Percentiles rank a stretch among this genome's conserved stretches.
These are phyloP conservation scores for Multifurca ochricompacta DNA, from an alignment of 768 basidiomycete species.

Conservation along the genomic window DNA sequence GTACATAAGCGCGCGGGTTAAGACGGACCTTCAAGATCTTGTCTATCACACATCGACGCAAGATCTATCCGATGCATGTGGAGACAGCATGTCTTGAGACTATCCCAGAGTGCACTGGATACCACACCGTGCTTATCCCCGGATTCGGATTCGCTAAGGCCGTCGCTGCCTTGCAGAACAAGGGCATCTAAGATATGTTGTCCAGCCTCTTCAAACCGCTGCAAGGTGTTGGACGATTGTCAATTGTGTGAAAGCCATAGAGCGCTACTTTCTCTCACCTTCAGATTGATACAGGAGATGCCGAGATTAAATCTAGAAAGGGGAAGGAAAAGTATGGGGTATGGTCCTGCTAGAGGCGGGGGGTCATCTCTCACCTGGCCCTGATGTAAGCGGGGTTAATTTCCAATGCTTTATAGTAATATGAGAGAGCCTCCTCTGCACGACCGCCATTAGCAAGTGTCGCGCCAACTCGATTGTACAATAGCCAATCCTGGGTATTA, in stretches of 20 bases:
- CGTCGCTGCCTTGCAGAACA: constrained; percentile 80
- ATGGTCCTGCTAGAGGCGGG: background rate
- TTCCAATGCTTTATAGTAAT: constrained; percentile 80
- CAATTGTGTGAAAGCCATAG: constrained; percentile 11
- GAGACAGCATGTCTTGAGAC: constrained; percentile 72
- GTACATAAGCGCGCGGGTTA: background rate
- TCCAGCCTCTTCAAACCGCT: constrained; percentile 84
- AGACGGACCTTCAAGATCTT: constrained; percentile 56
- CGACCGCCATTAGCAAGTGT: constrained; percentile 86
- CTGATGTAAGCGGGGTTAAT: constrained; percentile 87
- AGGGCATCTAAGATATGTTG: constrained; percentile 85
- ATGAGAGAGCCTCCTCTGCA: constrained; percentile 74
- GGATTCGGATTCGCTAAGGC: constrained; percentile 41
- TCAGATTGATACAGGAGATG: constrained; percentile 84
- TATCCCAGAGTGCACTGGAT: constrained; percentile 79
- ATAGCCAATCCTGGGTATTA: constrained; percentile 65
- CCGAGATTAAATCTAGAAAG: constrained; percentile 77
- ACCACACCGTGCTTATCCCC: constrained; percentile 63
- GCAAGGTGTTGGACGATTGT: constrained; percentile 12
- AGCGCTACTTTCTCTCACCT: constrained; percentile 38
- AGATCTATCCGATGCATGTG: constrained; percentile 76
- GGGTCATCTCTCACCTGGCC: constrained; percentile 49
- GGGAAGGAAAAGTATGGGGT: background rate
- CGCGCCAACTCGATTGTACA: constrained; percentile 92
- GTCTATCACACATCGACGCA: constrained; percentile 60